Percentiles rank a stretch among this genome's conserved stretches.
Evolutionary conservation across 2,329 filamentous ascomycete species (phyloP).

Genomic region (Scortechinia acanthostroma): DNA sequence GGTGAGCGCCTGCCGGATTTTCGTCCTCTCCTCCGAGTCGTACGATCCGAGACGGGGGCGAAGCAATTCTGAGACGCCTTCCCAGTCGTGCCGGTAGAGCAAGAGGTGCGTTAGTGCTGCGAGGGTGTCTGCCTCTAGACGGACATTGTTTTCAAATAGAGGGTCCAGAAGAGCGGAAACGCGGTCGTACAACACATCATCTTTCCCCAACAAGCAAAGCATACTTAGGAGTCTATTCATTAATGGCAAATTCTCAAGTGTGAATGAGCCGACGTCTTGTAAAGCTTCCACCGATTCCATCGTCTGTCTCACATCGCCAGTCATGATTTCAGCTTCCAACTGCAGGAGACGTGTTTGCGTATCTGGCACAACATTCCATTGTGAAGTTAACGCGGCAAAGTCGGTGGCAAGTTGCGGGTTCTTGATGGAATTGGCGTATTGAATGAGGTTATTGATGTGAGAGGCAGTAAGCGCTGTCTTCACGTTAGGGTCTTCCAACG

Average conservation of each 20-base stretch:
- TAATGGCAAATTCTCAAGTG: not conserved
- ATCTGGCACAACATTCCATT: not conserved
- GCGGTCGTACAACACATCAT: not conserved
- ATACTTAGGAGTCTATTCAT: not conserved
- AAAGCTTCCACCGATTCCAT: not conserved
- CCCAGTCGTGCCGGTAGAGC: not conserved
- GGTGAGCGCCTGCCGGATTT: not conserved
- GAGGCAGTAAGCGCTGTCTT: not conserved
- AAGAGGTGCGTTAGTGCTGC: not conserved
- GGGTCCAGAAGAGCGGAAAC: constrained; percentile 1
- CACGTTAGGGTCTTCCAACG: not conserved
- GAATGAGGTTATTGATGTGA: not conserved
- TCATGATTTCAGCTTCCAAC: not conserved
- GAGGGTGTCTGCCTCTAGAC: not conserved
- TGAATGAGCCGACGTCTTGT: not conserved
- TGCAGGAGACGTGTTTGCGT: not conserved
- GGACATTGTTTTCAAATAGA: not conserved
- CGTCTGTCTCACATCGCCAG: not conserved
- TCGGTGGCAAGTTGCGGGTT: not conserved
- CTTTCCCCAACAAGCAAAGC: not conserved
- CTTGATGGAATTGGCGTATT: not conserved
- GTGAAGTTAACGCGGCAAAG: not conserved
- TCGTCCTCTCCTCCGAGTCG: not conserved
- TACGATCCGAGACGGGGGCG: not conserved
- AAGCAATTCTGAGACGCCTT: not conserved